Evolutionary conservation across 768 basidiomycete species (phyloP).

Genomic region (Neoboletus magnificus): DNA sequence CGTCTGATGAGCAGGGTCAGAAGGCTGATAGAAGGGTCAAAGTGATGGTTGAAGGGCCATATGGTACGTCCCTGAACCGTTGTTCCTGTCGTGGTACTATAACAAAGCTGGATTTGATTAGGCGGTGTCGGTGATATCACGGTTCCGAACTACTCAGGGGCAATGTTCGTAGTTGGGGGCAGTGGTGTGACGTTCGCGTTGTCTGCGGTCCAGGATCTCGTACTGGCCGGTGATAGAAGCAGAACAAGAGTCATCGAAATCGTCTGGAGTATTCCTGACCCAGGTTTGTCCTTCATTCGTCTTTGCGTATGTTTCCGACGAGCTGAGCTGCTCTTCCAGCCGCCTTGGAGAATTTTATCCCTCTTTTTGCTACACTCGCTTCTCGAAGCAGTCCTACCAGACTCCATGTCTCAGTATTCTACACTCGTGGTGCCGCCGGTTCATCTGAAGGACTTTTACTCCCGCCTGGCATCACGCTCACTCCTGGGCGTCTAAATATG

Average conservation of each 20-base stretch:
- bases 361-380: constrained; percentile 44
- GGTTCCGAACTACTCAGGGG: constrained; percentile 60
- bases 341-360: constrained; percentile 45
- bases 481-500: constrained; percentile 52
- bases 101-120: constrained; percentile 18
- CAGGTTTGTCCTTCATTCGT: constrained; percentile 33
- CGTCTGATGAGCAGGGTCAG: constrained; percentile 23
- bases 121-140: constrained; percentile 60
- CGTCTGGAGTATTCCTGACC: constrained; percentile 62
- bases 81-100: not conserved
- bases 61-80: constrained; percentile 31
- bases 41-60: constrained; percentile 54
- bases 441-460: constrained; percentile 20
- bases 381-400: constrained; percentile 39
- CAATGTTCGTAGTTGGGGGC: constrained; percentile 71
- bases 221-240: constrained; percentile 44
- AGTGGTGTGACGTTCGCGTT: constrained; percentile 75
- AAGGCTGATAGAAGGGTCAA: constrained; percentile 26
- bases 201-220: constrained; percentile 60
- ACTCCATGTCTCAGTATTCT: constrained; percentile 51
- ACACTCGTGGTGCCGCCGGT: constrained; percentile 43
- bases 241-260: constrained; percentile 60
- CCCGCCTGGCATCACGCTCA: constrained; percentile 41
- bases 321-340: constrained; percentile 28
- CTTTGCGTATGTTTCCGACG: not conserved